Conservation (phyloP, 208 protist genomes). For the Leishmania tarentolae region DNA sequence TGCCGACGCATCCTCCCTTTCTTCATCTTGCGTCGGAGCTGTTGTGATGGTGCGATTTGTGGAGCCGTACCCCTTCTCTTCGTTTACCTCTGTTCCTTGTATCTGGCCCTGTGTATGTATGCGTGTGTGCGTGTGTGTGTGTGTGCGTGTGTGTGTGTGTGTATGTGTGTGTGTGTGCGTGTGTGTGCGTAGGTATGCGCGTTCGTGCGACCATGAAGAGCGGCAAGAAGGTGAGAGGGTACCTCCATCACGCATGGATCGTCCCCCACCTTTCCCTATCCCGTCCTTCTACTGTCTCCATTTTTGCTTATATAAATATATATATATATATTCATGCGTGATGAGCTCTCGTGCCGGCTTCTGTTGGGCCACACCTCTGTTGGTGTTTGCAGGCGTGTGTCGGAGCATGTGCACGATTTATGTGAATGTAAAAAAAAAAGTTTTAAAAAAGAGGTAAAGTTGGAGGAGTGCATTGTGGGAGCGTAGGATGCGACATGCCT, state of each 20-base stretch:
- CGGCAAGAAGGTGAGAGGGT: too few species aligned
- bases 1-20: not conserved
- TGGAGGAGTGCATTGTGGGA: not conserved
- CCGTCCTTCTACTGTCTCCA: not conserved
- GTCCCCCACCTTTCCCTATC: not conserved
- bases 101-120: not conserved
- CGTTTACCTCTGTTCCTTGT: not conserved
- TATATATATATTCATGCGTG: not conserved
- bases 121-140: too few species aligned
- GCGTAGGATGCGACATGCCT: not conserved
- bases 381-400: not conserved
- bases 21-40: not conserved
- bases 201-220: not conserved
- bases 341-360: not conserved
- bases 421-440: not conserved
- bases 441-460: not conserved
- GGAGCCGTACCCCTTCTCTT: not conserved
- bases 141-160: too few species aligned
- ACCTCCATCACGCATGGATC: not conserved
- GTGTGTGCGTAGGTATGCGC: constrained; percentile 7
- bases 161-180: too few species aligned
- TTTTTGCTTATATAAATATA: not conserved
- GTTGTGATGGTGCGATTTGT: not conserved
- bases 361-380: not conserved
- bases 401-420: not conserved